Evolutionary conservation across 139 green algal genomes (phyloP).

Genomic region (Asterochloris sp.): DNA sequence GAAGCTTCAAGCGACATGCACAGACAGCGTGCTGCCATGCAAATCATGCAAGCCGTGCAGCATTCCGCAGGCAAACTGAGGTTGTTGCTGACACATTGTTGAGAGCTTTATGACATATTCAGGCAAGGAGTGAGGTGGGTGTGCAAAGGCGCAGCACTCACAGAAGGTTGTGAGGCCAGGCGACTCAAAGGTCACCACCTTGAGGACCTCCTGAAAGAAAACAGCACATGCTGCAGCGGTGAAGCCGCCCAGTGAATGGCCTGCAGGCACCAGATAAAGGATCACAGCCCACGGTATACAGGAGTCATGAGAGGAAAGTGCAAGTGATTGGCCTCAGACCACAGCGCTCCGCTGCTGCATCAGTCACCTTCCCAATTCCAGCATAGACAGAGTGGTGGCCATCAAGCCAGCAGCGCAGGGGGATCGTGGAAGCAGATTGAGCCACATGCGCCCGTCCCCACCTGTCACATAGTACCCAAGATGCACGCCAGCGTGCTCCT

Average conservation of each 20-base stretch:
- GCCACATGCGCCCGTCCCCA: neutral
- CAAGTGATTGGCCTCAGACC: neutral
- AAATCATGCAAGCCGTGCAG: no score
- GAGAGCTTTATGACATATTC: no score
- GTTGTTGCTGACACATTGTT: no score
- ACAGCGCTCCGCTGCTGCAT: neutral
- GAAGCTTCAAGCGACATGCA: no score
- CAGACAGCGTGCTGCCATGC: no score
- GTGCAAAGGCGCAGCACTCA: no score
- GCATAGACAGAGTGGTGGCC: no score
- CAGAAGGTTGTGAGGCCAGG: constrained; percentile 27
- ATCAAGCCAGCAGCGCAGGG: no score
- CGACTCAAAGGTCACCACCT: constrained; percentile 16
- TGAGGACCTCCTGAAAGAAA: constrained; percentile 17
- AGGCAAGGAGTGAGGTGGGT: no score
- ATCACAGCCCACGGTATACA: no score
- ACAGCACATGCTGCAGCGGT: constrained; percentile 13
- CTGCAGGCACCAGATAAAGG: neutral
- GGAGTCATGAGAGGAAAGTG: neutral
- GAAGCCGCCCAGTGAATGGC: constrained; percentile 18
- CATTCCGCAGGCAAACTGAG: no score
- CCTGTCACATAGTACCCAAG: constrained; percentile 25
- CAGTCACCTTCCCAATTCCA: neutral
- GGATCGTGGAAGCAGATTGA: no score
- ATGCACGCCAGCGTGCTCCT: constrained; percentile 14